Percentiles rank a stretch among this genome's conserved stretches.
phyloP scores from a whole-genome alignment of 345 rosid species.

The Triadica sebifera region DNA sequence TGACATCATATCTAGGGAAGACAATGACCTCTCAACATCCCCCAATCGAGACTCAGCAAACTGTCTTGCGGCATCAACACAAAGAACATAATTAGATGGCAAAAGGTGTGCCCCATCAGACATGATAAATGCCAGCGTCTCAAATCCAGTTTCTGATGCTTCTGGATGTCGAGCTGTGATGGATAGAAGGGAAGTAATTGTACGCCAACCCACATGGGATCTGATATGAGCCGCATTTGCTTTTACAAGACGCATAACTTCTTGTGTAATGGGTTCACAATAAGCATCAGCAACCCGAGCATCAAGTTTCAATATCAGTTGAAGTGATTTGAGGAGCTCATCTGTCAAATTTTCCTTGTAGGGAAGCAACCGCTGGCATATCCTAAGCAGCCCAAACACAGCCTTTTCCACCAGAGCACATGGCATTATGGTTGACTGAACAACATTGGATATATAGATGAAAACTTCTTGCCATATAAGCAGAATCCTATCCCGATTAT shows the following conservation, averaged over 20 bases:
- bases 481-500: slow-evolving; percentile 71
- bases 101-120: slow-evolving; percentile 56
- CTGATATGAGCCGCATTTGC: slow-evolving; percentile 68
- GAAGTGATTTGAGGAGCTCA: slow-evolving; percentile 67
- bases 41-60: slow-evolving; percentile 75
- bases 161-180: slow-evolving; percentile 79
- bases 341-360: slow-evolving; percentile 72
- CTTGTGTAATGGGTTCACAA: slow-evolving; percentile 71
- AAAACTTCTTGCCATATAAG: slow-evolving; percentile 67
- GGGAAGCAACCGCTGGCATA: slow-evolving; percentile 71
- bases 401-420: slow-evolving; percentile 65
- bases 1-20: slow-evolving; percentile 63
- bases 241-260: slow-evolving; percentile 66
- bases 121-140: slow-evolving; percentile 60
- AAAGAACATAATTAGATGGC: slow-evolving; percentile 62
- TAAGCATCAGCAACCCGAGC: slow-evolving; percentile 76
- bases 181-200: slow-evolving; percentile 58
- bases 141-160: slow-evolving; percentile 70
- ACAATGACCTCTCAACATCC: slow-evolving; percentile 48
- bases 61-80: slow-evolving; percentile 74
- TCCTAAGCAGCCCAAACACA: slow-evolving; percentile 65
- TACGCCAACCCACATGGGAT: slow-evolving; percentile 66
- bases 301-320: slow-evolving; percentile 72
- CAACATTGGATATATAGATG: slow-evolving; percentile 55
- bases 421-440: slow-evolving; percentile 57